Base-by-base conservation (phyloP, 2,329 filamentous ascomycete species). In the Trichoderma pleuroti region DNA sequence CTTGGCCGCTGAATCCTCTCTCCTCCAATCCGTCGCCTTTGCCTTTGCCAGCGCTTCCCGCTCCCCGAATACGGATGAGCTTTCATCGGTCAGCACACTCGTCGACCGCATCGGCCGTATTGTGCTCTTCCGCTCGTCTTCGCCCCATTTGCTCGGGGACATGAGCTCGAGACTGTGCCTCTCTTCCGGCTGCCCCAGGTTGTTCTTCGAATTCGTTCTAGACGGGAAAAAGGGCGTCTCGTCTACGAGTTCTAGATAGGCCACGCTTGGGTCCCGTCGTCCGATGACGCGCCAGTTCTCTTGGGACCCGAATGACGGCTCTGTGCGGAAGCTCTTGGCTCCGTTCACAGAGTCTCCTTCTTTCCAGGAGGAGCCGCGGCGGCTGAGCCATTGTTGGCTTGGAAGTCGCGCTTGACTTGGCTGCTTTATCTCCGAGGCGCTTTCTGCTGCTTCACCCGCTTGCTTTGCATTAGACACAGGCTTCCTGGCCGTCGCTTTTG, bases 151-250 rank as follows among this genome's bases (percentile, higher is more conserved):
- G 52, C 59, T 68, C 2, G 70, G 70, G 8, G 73, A 70, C 49
- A 70, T 56, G 39, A 72, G 59, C 70, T 73, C 74, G 11, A 62
- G 34, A 54, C 71, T 71, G 12, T 14, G 66, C 24, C 57, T 26
- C n/a, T 68, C 52, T 64, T 73, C 71, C 2, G 42, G 39, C 42
- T 72, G 32, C 32, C 61, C 66, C 70, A 75, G 74, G 71, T 74
- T 70, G 39, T 68, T 65, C 2, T 75, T 73, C 10, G 75, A 74
- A 49, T 73, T 73, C 24, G 75, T 76, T 76, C 57, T 82, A 75
- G 56, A 78, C 78, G 72, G 86, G 81, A 78, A 81, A 64, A 82
- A 81, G 0, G 81, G 80, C 9, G 78, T 77, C 24, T 76, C 77
- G 42, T 79, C 76, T 14, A 79, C 78, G 5, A 81, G 75, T 18